Conservation (phyloP, 2,329 filamentous ascomycete genomes). For the Verticillium nubilum region DNA sequence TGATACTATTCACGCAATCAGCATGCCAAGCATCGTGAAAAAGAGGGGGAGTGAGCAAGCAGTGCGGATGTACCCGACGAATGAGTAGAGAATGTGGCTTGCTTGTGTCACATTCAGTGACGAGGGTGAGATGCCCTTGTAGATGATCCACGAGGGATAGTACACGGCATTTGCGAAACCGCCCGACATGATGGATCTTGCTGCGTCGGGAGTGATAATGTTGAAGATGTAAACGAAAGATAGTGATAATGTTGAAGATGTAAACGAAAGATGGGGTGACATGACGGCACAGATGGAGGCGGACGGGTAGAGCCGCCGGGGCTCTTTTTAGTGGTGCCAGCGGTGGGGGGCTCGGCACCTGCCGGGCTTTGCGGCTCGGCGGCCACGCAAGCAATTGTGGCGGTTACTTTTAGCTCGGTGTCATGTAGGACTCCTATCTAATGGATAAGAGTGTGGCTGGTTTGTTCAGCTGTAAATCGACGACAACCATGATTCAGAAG, state of each 20-base stretch:
- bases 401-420: not conserved
- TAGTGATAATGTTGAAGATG: not conserved
- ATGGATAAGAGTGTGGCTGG: no score
- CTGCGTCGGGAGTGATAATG: not conserved
- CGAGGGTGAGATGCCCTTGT: constrained; percentile 54
- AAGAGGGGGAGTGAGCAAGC: not conserved
- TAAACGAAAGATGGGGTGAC: not conserved
- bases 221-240: no score
- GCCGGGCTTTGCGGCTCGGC: not conserved
- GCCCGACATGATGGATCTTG: constrained; percentile 5
- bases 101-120: constrained; percentile 49
- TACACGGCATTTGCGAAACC: constrained; percentile 40
- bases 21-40: constrained; percentile 8
- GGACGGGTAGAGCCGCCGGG: not conserved
- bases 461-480: no score
- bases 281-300: not conserved
- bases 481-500: no score
- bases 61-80: constrained; percentile 38
- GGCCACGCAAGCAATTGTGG: not conserved
- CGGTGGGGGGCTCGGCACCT: not conserved
- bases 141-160: constrained; percentile 62
- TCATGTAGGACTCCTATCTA: no score
- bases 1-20: constrained; percentile 19
- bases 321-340: not conserved
- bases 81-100: constrained; percentile 62